Evolutionary conservation across 1,284 basidiomycete species (phyloP).

Genomic region (Ustilago trichophora): DNA sequence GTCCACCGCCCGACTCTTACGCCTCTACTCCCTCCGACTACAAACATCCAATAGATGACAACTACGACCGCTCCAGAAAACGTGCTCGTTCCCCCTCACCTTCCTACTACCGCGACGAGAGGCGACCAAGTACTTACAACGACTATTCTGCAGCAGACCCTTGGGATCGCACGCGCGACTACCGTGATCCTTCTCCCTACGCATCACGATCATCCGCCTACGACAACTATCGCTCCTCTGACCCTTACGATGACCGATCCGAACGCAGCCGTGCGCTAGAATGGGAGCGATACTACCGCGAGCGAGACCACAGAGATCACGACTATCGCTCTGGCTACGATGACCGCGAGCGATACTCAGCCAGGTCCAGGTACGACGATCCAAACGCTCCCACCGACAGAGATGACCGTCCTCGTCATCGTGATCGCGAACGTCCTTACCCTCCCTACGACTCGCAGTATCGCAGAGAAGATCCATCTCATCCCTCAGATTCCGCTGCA

Average conservation of each 20-base stretch:
- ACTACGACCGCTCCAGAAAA: constrained; percentile 43
- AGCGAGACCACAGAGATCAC: constrained; percentile 29
- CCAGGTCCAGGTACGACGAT: constrained; percentile 37
- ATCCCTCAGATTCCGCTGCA: constrained; percentile 3
- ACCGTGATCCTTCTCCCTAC: constrained; percentile 25
- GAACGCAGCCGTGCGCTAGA: constrained; percentile 35
- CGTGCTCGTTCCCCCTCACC: constrained; percentile 46
- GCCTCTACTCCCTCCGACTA: constrained; percentile 1
- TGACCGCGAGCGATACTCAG: constrained; percentile 39
- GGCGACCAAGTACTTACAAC: constrained; percentile 23
- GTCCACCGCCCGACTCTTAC: constrained; percentile 12
- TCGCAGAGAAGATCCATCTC: constrained; percentile 19
- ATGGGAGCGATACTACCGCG: constrained; percentile 47
- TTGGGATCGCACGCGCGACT: constrained; percentile 45
- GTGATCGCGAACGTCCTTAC: constrained; percentile 23
- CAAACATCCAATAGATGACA: constrained; percentile 25
- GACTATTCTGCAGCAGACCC: constrained; percentile 30
- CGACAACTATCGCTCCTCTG: constrained; percentile 28
- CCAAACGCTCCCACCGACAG: constrained; percentile 9
- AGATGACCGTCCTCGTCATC: constrained; percentile 21
- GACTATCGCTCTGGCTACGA: constrained; percentile 24
- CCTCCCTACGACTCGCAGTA: constrained; percentile 23
- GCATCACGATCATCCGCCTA: constrained; percentile 28
- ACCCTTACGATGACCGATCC: constrained; percentile 31
- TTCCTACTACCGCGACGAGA: constrained; percentile 31